phyloP scores from a whole-genome alignment of 371 early-diverging fungal genomes.

The Mucor irregularis region DNA sequence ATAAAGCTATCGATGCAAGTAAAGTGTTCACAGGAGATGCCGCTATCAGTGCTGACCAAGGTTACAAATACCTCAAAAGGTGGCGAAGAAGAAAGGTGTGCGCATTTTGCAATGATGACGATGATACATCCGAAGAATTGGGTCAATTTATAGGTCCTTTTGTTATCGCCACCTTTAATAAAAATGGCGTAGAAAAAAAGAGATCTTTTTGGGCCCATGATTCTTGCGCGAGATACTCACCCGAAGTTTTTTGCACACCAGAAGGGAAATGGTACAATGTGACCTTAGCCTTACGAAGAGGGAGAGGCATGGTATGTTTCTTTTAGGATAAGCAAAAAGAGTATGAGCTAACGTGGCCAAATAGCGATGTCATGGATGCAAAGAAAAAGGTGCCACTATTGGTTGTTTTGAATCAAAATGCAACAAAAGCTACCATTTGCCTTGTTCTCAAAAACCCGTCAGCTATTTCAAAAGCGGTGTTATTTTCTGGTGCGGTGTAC shows the following conservation, averaged over 20 bases:
- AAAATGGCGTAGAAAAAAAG: conserved; percentile 53
- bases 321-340: neutral
- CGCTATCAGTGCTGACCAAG: conserved; percentile 41
- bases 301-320: conserved; percentile 66
- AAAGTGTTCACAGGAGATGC: conserved; percentile 37
- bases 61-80: conserved; percentile 47
- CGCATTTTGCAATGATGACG: conserved; percentile 77
- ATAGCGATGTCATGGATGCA: conserved; percentile 73
- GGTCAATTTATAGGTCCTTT: conserved; percentile 66
- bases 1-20: conserved; percentile 27
- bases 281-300: conserved; percentile 71
- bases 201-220: conserved; percentile 85
- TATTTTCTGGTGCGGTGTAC: conserved; percentile 85
- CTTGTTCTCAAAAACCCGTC: conserved; percentile 75
- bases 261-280: conserved; percentile 87
- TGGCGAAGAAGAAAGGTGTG: conserved; percentile 65
- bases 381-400: conserved; percentile 84
- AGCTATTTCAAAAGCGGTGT: conserved; percentile 76
- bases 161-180: conserved; percentile 40
- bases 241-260: conserved; percentile 76
- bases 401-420: conserved; percentile 90
- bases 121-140: conserved; percentile 54
- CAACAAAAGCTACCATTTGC: conserved; percentile 79
- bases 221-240: conserved; percentile 82
- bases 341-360: neutral